Percentiles rank a stretch among this genome's conserved stretches.
Evolutionary conservation across 2,329 filamentous ascomycete species (phyloP).

Genomic region (Ophiostoma novo-ulmi): DNA sequence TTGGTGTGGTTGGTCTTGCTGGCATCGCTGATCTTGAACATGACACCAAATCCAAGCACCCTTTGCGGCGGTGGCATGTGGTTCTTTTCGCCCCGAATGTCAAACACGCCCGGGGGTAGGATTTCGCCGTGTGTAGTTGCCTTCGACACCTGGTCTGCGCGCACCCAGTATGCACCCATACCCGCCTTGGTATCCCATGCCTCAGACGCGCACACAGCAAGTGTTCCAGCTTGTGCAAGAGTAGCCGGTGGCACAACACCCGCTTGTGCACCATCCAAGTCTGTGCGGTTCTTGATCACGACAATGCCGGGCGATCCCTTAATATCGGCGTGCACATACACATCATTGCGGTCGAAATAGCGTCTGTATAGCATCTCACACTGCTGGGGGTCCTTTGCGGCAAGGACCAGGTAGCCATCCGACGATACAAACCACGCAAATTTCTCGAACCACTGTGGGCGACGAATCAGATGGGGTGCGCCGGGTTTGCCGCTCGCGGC

Average conservation of each 20-base stretch:
- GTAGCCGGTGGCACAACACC: constrained; percentile 89
- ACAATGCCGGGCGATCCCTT: constrained; percentile 79
- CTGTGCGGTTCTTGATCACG: constrained; percentile 74
- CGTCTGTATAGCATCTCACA: constrained; percentile 86
- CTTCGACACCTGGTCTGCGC: constrained; percentile 85
- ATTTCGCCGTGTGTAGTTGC: constrained; percentile 74
- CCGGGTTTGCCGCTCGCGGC: constrained; percentile 61
- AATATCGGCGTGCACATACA: constrained; percentile 88
- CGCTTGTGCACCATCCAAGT: constrained; percentile 53
- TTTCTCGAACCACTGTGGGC: constrained; percentile 93
- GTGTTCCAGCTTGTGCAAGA: constrained; percentile 78
- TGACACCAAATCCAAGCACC: constrained; percentile 77
- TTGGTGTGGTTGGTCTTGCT: constrained; percentile 77
- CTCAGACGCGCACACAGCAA: constrained; percentile 77
- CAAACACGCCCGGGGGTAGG: constrained; percentile 71
- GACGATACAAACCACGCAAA: constrained; percentile 94
- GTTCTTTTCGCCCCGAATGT: constrained; percentile 81
- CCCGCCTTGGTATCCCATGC: constrained; percentile 96
- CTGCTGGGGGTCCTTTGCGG: constrained; percentile 81
- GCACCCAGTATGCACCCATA: constrained; percentile 96
- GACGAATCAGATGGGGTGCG: constrained; percentile 73
- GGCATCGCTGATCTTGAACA: constrained; percentile 85
- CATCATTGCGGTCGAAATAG: constrained; percentile 80
- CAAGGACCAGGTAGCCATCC: constrained; percentile 88
- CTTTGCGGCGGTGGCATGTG: constrained; percentile 83